A percentile compares a stretch with the other conserved stretches of the same genome.
phyloP scores from a whole-genome alignment of 257 asterid species.

The Nicotiana tomentosiformis region DNA sequence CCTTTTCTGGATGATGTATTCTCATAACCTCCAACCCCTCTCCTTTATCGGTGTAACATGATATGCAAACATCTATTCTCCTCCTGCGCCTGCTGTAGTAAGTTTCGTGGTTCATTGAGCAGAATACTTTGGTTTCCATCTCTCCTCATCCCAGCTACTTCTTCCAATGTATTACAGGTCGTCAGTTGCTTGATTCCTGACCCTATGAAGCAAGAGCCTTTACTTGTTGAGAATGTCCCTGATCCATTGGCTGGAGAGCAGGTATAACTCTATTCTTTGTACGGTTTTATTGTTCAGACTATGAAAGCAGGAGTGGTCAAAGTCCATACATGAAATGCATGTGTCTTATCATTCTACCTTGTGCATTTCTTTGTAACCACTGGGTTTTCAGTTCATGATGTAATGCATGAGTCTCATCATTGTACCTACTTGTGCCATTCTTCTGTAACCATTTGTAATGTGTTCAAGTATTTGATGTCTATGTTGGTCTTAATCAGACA shows the following conservation, averaged over 20 bases:
- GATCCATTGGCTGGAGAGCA: conserved; percentile 96
- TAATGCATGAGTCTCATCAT: neutral
- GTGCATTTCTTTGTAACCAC: neutral
- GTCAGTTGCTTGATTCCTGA: conserved; percentile 64
- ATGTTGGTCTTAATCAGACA: conserved; percentile 49
- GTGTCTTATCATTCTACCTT: neutral
- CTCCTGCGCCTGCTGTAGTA: neutral
- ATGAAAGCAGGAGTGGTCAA: neutral
- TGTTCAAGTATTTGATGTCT: neutral
- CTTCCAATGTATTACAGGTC: conserved; percentile 48
- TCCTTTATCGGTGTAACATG: neutral
- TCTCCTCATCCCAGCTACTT: conserved; percentile 12
- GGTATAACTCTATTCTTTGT: conserved; percentile 34
- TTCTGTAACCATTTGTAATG: conserved; percentile 4
- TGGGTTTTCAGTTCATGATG: neutral
- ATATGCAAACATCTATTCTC: neutral
- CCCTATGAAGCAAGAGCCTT: conserved; percentile 84
- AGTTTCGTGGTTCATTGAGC: neutral
- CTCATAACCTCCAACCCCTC: neutral
- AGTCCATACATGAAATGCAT: neutral
- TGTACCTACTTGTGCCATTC: conserved; percentile 2
- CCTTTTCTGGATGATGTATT: neutral
- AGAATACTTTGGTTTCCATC: neutral
- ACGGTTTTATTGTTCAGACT: neutral
- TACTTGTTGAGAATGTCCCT: conserved; percentile 68